Evolutionary conservation across 345 rosid genomes (phyloP).

Genomic region (Pugionium cornutum): DNA sequence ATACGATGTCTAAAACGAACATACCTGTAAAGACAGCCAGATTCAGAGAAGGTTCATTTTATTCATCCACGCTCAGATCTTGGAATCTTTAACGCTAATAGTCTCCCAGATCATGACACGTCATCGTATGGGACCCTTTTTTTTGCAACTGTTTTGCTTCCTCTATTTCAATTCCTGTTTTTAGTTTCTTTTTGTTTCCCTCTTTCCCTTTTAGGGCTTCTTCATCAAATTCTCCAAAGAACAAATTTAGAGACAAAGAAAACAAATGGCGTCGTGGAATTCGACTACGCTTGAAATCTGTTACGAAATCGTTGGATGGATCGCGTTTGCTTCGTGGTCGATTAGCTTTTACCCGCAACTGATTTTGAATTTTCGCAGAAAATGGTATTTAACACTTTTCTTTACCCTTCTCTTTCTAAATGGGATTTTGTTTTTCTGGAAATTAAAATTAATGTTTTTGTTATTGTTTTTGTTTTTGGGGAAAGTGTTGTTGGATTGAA

Average conservation of each 20-base stretch:
- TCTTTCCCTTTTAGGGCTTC: neutral
- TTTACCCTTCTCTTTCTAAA: neutral
- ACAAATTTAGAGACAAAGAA: constrained; percentile 11
- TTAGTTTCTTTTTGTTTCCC: neutral
- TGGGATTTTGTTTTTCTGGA: neutral
- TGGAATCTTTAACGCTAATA: neutral
- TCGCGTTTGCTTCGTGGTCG: constrained; percentile 78
- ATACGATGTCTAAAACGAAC: neutral
- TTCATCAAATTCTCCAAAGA: neutral
- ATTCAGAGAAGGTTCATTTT: constrained; percentile 9
- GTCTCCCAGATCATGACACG: constrained; percentile 24
- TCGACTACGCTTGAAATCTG: constrained; percentile 67
- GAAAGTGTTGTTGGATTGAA: constrained; percentile 87
- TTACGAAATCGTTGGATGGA: constrained; percentile 73
- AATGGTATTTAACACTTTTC: constrained; percentile 42
- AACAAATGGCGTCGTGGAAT: constrained; percentile 74
- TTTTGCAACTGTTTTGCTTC: neutral
- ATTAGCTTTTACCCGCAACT: constrained; percentile 86
- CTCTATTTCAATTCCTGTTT: neutral
- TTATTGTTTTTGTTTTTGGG: too few species aligned
- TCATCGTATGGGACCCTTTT: constrained; percentile 21
- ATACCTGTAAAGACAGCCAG: constrained; percentile 7
- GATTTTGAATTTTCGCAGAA: constrained; percentile 76
- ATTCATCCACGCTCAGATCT: constrained; percentile 10
- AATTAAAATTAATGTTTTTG: neutral